Conservation (phyloP, 1,139 yeast genomes). For the Sugiyamaella paludigena region DNA sequence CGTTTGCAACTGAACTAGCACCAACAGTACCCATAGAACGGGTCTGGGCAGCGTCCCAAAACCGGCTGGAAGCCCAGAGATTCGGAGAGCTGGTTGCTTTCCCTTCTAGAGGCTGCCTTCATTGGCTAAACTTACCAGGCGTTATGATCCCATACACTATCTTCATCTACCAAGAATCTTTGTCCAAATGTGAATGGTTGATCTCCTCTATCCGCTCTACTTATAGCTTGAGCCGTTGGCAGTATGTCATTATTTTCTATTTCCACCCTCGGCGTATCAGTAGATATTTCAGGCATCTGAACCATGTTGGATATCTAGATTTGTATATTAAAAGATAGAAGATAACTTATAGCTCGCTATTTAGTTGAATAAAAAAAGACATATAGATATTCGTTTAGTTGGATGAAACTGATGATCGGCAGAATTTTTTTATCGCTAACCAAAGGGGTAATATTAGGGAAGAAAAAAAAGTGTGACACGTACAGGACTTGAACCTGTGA, state of each 20-base stretch:
- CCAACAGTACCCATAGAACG: too few relatives aligned
- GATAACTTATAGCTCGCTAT: not conserved
- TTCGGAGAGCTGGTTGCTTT: too few relatives aligned
- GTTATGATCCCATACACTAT: slow-evolving; percentile 81
- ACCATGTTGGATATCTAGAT: not conserved
- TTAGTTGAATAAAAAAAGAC: not conserved
- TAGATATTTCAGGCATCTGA: not conserved
- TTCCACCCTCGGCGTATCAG: not conserved
- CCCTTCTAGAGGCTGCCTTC: too few relatives aligned
- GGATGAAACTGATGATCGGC: too few relatives aligned
- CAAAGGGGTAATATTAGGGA: not conserved
- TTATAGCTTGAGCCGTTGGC: slow-evolving; percentile 7
- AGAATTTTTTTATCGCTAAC: too few relatives aligned
- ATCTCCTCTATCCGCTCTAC: slow-evolving; percentile 56
- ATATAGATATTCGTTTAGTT: too few relatives aligned
- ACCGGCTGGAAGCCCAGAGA: too few relatives aligned
- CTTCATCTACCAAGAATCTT: slow-evolving; percentile 65
- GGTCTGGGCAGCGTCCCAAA: too few relatives aligned
- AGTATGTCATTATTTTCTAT: not conserved
- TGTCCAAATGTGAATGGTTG: slow-evolving; percentile 92
- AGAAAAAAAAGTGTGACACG: slow-evolving; percentile 43
- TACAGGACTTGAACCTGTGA: slow-evolving; percentile 77
- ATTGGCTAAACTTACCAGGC: slow-evolving; percentile 57
- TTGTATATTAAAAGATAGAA: not conserved
- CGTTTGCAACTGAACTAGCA: too few relatives aligned